A percentile compares a stretch with the other conserved stretches of the same genome.
Evolutionary conservation across 805 yeast genomes (phyloP).

Genomic region (Hemisphaericaspora nanyangensis): DNA sequence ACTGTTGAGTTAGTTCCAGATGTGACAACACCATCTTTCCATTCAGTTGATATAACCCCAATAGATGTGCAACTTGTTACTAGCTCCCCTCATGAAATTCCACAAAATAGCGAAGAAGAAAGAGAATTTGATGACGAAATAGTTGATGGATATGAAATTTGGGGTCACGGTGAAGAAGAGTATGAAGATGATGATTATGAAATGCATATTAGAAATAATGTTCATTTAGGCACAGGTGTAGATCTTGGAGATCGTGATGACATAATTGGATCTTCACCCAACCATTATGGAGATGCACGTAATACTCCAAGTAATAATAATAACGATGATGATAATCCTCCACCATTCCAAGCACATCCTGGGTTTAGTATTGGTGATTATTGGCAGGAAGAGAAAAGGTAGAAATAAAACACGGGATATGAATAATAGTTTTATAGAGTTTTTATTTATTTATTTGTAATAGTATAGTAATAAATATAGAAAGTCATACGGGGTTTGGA

Average conservation of each 20-base stretch:
- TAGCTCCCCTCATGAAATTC: background rate
- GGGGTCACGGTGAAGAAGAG: slow-evolving; percentile 10
- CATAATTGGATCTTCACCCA: background rate
- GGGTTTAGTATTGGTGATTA: slow-evolving; percentile 46
- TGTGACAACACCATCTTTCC: background rate
- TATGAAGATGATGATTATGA: slow-evolving; percentile 5
- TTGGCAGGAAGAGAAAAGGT: slow-evolving; percentile 34
- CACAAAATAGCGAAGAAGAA: no score
- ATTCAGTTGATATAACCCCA: background rate
- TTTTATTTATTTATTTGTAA: background rate
- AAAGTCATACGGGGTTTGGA: no score
- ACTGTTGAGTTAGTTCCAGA: background rate
- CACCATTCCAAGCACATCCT: slow-evolving; percentile 43
- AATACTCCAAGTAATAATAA: background rate
- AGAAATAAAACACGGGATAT: no score
- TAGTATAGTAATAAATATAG: no score
- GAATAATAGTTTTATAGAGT: no score
- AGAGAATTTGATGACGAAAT: slow-evolving; percentile 22
- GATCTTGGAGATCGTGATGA: background rate
- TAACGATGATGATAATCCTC: slow-evolving; percentile 23
- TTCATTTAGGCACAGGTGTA: background rate
- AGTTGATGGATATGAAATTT: slow-evolving; percentile 23
- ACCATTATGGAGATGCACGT: background rate
- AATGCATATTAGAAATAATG: background rate
- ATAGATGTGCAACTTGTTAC: no score